Conservation (phyloP, 2,329 filamentous ascomycete species). For the Dactylella cylindrospora region DNA sequence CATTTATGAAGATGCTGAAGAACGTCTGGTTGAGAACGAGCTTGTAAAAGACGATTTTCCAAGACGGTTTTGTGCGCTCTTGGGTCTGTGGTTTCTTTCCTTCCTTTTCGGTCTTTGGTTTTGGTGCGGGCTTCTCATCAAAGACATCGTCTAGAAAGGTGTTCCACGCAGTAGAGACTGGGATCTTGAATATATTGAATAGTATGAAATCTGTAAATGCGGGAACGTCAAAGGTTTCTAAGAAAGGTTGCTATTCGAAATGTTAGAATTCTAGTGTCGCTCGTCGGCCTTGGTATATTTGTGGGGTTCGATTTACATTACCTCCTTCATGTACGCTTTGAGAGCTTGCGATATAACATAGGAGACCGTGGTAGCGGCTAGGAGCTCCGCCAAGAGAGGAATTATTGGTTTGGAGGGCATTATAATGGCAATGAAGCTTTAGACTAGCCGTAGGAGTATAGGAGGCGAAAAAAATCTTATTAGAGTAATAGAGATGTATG, state of each 20-base stretch:
- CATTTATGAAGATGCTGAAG: constrained; percentile 31
- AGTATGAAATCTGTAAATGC: constrained; percentile 32
- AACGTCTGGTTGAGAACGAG: constrained; percentile 38
- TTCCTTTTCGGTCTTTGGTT: constrained; percentile 9
- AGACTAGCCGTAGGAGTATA: no score
- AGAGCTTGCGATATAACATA: constrained; percentile 39
- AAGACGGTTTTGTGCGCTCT: constrained; percentile 5
- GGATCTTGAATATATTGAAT: constrained; percentile 34
- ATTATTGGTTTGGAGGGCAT: constrained; percentile 30
- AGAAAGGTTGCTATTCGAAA: constrained; percentile 26
- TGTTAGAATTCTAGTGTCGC: no score
- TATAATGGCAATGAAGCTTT: no score
- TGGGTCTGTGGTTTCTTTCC: no score
- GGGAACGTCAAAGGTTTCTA: constrained; percentile 32
- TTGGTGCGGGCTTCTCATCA: constrained; percentile 9
- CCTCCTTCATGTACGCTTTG: constrained; percentile 24
- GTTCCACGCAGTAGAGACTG: constrained; percentile 35
- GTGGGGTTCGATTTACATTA: background rate
- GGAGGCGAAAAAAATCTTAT: no score
- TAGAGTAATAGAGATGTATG: no score
- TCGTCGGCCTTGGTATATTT: background rate
- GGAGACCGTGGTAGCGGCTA: constrained; percentile 28
- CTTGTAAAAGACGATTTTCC: constrained; percentile 31
- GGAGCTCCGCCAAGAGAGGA: constrained; percentile 34
- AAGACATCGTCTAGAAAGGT: constrained; percentile 32